These are phyloP conservation scores for Ophiostoma perfectum DNA, from an alignment of 2,329 filamentous ascomycete species.

Conservation along the genomic window DNA sequence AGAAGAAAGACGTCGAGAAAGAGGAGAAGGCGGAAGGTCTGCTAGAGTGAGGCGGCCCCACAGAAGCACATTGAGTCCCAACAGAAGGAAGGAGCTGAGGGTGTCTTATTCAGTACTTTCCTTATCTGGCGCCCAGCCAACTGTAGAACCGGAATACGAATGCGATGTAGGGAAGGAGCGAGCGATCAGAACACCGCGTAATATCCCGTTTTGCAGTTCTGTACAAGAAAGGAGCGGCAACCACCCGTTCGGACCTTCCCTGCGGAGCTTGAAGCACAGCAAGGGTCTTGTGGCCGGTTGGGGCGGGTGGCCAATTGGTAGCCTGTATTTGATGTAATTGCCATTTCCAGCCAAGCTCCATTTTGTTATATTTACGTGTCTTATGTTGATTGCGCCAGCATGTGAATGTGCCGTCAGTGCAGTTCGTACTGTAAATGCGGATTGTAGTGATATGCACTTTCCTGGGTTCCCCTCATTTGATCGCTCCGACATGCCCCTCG, in stretches of 20 bases:
- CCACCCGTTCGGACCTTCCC: not conserved
- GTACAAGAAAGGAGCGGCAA: not conserved
- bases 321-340: slow-evolving; percentile 16
- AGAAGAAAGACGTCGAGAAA: not conserved
- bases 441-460: not conserved
- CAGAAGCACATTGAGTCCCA: slow-evolving; percentile 3
- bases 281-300: not conserved
- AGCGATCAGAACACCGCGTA: not conserved
- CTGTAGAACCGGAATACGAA: not conserved
- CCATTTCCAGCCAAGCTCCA: slow-evolving; percentile 18
- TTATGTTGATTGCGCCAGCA: not conserved
- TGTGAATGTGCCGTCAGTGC: not conserved
- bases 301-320: slow-evolving; percentile 14
- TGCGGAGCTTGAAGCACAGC: slow-evolving; percentile 10
- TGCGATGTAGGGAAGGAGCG: not conserved
- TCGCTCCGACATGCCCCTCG: not conserved
- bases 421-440: too few relatives aligned
- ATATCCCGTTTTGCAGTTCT: slow-evolving; percentile 6
- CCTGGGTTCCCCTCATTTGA: slow-evolving; percentile 3
- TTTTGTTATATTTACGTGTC: not conserved
- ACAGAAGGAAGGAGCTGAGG: not conserved
- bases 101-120: too few relatives aligned
- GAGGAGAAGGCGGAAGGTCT: not conserved
- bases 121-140: not conserved
- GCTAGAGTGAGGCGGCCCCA: not conserved